Percentiles rank a stretch among this genome's conserved stretches.
Evolutionary conservation across 352 stramenopile genomes (phyloP).

Genomic region (Plasmopara viticola): DNA sequence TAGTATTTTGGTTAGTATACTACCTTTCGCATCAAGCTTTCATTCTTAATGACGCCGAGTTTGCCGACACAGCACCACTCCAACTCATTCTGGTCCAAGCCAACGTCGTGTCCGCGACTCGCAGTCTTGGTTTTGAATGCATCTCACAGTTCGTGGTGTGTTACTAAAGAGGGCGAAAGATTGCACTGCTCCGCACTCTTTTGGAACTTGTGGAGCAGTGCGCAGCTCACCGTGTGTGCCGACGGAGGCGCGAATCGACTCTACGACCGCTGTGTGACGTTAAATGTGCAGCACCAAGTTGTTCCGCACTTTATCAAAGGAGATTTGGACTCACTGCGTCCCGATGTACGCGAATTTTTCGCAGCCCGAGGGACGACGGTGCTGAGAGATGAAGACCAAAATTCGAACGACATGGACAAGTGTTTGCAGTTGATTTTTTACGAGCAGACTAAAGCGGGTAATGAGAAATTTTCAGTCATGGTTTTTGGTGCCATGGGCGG

Average conservation of each 20-base stretch:
- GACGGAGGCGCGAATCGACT: constrained; percentile 95
- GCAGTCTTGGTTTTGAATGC: constrained; percentile 64
- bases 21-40: background rate
- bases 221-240: constrained; percentile 82
- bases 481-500: constrained; percentile 94
- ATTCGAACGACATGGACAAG: constrained; percentile 95
- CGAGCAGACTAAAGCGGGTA: constrained; percentile 31
- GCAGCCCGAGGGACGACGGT: constrained; percentile 48
- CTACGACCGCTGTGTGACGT: constrained; percentile 57
- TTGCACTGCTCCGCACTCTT: constrained; percentile 41
- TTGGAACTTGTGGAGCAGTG: constrained; percentile 61
- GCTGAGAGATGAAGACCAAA: constrained; percentile 78
- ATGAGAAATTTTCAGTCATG: constrained; percentile 60
- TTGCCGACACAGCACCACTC: constrained; percentile 34
- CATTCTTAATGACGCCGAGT: background rate
- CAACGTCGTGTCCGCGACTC: constrained; percentile 31
- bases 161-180: constrained; percentile 17
- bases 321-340: constrained; percentile 91
- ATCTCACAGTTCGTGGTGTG: constrained; percentile 36
- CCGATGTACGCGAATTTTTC: constrained; percentile 87
- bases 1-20: too few relatives aligned
- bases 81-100: constrained; percentile 50
- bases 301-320: constrained; percentile 91
- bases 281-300: constrained; percentile 34
- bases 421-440: constrained; percentile 59